Percentiles rank a stretch among this genome's conserved stretches.
phyloP scores from a whole-genome alignment of 495 filamentous ascomycete species.

The Xeromyces bisporus region DNA sequence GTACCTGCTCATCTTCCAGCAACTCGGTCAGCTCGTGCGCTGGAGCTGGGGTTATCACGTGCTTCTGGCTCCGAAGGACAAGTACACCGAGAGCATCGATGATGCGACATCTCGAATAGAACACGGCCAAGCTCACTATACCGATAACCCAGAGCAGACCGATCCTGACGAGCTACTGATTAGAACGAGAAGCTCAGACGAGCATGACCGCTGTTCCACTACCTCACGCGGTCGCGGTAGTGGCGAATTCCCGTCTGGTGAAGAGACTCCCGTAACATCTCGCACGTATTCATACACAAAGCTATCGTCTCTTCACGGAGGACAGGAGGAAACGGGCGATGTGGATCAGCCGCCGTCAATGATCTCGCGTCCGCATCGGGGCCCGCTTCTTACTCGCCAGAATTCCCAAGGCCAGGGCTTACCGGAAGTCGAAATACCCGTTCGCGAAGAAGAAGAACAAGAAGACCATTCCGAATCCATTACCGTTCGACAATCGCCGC shows the following conservation, averaged over 20 bases:
- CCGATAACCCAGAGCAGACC: constrained; percentile 37
- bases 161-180: constrained; percentile 29
- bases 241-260: constrained; percentile 21
- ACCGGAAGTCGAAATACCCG: constrained; percentile 23
- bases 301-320: constrained; percentile 11
- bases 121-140: constrained; percentile 47
- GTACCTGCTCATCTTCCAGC: constrained; percentile 93
- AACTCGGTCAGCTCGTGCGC: constrained; percentile 82
- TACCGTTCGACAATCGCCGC: too few relatives aligned
- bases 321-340: constrained; percentile 10
- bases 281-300: constrained; percentile 22
- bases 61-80: constrained; percentile 59
- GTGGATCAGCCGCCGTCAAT: constrained; percentile 11
- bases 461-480: constrained; percentile 8
- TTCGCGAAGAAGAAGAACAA: constrained; percentile 4
- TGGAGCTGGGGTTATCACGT: constrained; percentile 99
- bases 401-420: constrained; percentile 24
- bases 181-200: constrained; percentile 16
- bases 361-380: constrained; percentile 19
- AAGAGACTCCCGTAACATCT: constrained; percentile 24
- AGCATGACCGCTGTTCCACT: constrained; percentile 10
- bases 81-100: constrained; percentile 42
- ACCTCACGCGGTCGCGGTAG: constrained; percentile 6
- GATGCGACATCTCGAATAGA: constrained; percentile 36
- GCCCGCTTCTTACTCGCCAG: constrained; percentile 25